phyloP scores from a whole-genome alignment of 108 stramenopile genomes.

The Skeletonema grethae region DNA sequence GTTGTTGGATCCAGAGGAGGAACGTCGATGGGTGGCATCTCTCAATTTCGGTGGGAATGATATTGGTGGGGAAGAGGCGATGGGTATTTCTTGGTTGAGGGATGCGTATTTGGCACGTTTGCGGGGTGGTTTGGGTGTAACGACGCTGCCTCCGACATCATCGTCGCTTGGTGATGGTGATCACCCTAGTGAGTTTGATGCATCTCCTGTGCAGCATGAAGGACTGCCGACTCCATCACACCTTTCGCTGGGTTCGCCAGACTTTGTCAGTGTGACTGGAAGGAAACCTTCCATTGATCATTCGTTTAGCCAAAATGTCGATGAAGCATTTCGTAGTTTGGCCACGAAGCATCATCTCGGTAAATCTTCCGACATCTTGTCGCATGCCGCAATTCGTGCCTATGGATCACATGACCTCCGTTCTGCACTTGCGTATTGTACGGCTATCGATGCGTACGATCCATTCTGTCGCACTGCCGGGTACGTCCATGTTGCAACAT shows the following conservation, averaged over 20 bases:
- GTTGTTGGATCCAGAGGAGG: conserved; percentile 54
- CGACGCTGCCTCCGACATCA: not conserved
- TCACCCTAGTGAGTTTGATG: conserved; percentile 9
- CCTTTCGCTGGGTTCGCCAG: conserved; percentile 20
- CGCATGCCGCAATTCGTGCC: conserved; percentile 74
- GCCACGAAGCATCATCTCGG: conserved; percentile 59
- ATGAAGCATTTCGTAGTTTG: conserved; percentile 65
- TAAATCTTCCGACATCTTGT: conserved; percentile 70
- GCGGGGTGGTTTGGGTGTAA: conserved; percentile 15
- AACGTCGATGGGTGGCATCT: conserved; percentile 32
- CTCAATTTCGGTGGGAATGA: conserved; percentile 31
- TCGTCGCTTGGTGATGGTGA: conserved; percentile 1
- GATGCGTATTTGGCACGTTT: conserved; percentile 66
- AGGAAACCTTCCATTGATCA: conserved; percentile 7
- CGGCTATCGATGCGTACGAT: conserved; percentile 66
- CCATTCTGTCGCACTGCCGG: conserved; percentile 63
- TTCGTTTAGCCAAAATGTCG: conserved; percentile 38
- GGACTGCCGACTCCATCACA: conserved; percentile 34
- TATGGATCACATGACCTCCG: conserved; percentile 70
- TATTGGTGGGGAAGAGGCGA: conserved; percentile 7
- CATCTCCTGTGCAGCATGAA: conserved; percentile 21
- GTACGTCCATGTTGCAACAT: conserved; percentile 75
- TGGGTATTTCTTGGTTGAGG: conserved; percentile 58
- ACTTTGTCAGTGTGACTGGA: conserved; percentile 12
- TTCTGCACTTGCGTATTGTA: conserved; percentile 63